Percentiles rank a stretch among this genome's conserved stretches.
phyloP scores from a whole-genome alignment of 2,329 filamentous ascomycete genomes.

The Botryotinia narcissicola region DNA sequence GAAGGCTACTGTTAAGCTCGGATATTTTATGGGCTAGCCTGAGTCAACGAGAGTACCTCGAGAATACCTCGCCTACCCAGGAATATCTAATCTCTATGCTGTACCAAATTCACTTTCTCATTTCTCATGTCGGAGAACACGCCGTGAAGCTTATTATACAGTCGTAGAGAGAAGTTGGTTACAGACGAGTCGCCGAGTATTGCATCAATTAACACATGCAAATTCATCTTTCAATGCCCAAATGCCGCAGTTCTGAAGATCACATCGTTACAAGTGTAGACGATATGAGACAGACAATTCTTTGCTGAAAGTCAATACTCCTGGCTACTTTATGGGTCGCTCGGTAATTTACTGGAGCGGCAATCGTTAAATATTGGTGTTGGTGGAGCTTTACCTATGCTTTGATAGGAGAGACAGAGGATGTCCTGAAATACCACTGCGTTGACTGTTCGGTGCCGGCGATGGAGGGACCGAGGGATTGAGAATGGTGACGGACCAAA shows the following conservation, averaged over 20 bases:
- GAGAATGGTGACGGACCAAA: too few species aligned
- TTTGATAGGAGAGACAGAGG: too few species aligned
- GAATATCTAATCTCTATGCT: neutral
- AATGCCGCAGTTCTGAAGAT: neutral
- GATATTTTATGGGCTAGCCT: neutral
- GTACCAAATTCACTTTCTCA: neutral
- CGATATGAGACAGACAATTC: neutral
- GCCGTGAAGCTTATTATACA: neutral
- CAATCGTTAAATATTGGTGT: neutral
- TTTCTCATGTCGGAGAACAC: neutral
- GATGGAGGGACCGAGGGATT: too few species aligned
- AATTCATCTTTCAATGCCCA: neutral
- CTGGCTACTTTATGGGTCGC: neutral
- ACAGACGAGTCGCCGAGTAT: neutral
- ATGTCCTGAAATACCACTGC: too few species aligned
- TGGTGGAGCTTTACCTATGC: neutral
- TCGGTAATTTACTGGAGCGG: neutral
- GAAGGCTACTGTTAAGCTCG: neutral
- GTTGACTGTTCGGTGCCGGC: too few species aligned
- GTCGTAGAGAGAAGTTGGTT: neutral
- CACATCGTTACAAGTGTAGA: neutral
- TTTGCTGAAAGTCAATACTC: neutral
- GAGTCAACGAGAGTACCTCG: neutral
- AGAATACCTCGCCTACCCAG: too few species aligned
- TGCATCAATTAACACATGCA: neutral